Conservation (phyloP, 225 moss, liverwort and hornwort species). For the Bryoerythrophyllum caledonicum region DNA sequence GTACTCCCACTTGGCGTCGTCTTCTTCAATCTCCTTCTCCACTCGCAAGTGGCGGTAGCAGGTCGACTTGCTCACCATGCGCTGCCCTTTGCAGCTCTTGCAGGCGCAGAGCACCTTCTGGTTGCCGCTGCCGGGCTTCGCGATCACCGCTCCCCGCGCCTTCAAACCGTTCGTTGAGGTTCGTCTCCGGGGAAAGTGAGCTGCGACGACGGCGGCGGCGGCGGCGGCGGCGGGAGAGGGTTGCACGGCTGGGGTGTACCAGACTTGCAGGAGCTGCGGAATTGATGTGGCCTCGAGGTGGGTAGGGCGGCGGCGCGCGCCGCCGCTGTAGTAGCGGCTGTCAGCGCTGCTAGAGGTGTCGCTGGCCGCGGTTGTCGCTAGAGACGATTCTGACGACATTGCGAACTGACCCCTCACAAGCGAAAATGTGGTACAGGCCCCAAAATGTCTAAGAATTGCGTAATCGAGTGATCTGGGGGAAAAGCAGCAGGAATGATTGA, state of each 20-base stretch:
- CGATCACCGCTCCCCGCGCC: constrained; percentile 32
- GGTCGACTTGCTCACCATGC: constrained; percentile 40
- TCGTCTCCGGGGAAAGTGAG: not conserved
- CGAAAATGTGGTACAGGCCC: not conserved
- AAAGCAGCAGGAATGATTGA: not conserved
- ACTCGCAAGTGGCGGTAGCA: constrained; percentile 32
- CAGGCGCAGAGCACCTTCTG: constrained; percentile 39
- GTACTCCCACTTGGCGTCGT: constrained; percentile 27
- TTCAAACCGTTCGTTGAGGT: constrained; percentile 22
- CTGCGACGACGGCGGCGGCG: not conserved
- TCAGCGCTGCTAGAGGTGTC: constrained; percentile 35
- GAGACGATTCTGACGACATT: constrained; percentile 37
- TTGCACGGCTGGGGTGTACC: constrained; percentile 8
- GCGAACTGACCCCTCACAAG: not conserved
- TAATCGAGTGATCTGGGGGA: too few species aligned
- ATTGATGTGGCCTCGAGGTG: not conserved
- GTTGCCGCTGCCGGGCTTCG: constrained; percentile 23
- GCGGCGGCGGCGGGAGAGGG: not conserved
- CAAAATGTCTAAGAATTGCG: not conserved
- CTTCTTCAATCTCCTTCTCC: constrained; percentile 32
- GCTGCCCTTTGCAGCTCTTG: constrained; percentile 25
- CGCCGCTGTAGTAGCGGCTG: constrained; percentile 26
- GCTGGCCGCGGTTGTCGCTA: constrained; percentile 36
- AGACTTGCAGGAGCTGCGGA: not conserved
- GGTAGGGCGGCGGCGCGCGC: constrained; percentile 15